A percentile compares a stretch with the other conserved stretches of the same genome.
Evolutionary conservation across 225 moss, liverwort and hornwort genomes (phyloP).

Genomic region (Asterella californica): DNA sequence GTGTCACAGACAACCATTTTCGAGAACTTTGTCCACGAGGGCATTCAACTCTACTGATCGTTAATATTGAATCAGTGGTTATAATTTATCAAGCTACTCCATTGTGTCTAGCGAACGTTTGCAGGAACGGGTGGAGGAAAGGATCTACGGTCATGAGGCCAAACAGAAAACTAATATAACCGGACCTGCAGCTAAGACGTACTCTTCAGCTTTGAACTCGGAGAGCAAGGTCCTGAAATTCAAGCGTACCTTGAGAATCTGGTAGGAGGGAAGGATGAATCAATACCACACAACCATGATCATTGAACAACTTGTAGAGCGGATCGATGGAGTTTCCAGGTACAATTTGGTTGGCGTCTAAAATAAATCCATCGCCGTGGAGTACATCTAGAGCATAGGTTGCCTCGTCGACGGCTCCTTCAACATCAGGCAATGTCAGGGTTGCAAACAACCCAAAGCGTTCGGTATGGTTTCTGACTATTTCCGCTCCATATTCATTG

Average conservation of each 20-base stretch:
- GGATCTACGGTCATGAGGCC: too few relatives aligned
- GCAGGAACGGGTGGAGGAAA: too few relatives aligned
- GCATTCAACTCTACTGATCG: too few relatives aligned
- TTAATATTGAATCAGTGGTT: too few relatives aligned
- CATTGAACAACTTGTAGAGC: slow-evolving; percentile 1
- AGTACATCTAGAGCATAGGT: slow-evolving; percentile 6
- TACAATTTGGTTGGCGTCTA: neutral
- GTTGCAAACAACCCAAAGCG: slow-evolving; percentile 7
- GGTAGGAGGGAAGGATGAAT: slow-evolving; percentile 11
- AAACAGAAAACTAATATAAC: neutral
- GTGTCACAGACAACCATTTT: too few relatives aligned
- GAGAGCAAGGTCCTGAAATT: neutral
- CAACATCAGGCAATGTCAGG: slow-evolving; percentile 13
- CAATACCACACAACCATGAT: neutral
- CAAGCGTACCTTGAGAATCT: neutral
- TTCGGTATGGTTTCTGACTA: neutral
- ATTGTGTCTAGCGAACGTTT: too few relatives aligned
- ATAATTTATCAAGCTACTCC: too few relatives aligned
- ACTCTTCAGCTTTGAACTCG: too few relatives aligned
- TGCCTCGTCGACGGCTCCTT: slow-evolving; percentile 12
- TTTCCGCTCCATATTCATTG: neutral
- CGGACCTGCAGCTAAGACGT: neutral
- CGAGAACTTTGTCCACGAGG: too few relatives aligned
- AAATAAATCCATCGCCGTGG: neutral
- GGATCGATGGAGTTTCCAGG: neutral